A percentile compares a stretch with the other conserved stretches of the same genome.
Conservation (phyloP, 2,329 filamentous ascomycete species). For the Parafenestella ontariensis region DNA sequence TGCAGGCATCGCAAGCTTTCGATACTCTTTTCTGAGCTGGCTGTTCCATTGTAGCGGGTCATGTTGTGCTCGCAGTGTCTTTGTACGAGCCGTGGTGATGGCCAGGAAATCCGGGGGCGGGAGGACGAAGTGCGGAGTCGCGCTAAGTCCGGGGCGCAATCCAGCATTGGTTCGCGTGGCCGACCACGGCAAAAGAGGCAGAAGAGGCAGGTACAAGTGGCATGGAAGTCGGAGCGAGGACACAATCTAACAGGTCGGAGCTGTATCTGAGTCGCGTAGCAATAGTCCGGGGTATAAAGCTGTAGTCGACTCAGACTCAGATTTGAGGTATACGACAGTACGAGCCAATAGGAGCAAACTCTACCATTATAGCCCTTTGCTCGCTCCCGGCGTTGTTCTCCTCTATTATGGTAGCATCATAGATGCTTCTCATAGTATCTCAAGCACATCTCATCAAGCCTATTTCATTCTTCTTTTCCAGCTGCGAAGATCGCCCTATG, state of each 20-base stretch:
- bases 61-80: constrained; percentile 22
- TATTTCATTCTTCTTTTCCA: background rate
- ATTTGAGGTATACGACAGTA: background rate
- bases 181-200: constrained; percentile 10
- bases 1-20: constrained; percentile 57
- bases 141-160: constrained; percentile 13
- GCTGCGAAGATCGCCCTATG: background rate
- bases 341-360: background rate
- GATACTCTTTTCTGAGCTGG: constrained; percentile 41
- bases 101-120: constrained; percentile 20
- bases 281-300: too few relatives aligned
- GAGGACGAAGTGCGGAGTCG: constrained; percentile 16
- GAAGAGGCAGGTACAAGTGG: constrained; percentile 14
- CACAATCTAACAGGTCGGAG: background rate
- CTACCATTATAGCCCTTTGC: background rate
- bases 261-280: background rate
- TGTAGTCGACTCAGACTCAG: too few relatives aligned
- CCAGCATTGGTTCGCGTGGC: constrained; percentile 9
- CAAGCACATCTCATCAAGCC: too few relatives aligned
- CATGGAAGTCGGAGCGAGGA: constrained; percentile 1
- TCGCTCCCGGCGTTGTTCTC: background rate
- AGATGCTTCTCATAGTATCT: background rate
- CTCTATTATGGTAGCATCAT: background rate
- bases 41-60: constrained; percentile 34
- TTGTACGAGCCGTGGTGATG: constrained; percentile 14